Conservation (phyloP, 345 rosid genomes). For the Acer campestre region DNA sequence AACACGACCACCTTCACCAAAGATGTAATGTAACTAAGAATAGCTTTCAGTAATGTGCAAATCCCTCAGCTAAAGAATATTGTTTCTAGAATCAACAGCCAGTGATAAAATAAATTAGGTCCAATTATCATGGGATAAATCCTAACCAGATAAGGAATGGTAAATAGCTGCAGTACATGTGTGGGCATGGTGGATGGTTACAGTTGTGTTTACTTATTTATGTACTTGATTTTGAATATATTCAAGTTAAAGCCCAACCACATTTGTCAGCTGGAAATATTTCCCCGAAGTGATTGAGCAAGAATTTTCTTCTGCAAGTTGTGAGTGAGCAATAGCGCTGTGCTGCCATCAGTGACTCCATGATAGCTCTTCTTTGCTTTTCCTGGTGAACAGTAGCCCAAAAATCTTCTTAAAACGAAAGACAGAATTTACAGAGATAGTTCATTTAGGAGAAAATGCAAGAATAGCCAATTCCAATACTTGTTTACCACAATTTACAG, state of each 20-base stretch:
- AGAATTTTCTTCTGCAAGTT: conserved; percentile 53
- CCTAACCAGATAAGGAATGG: not conserved
- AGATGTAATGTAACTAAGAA: not conserved
- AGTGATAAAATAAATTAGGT: not conserved
- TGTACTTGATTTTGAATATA: not conserved
- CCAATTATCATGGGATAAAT: not conserved
- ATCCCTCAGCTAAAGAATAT: not conserved
- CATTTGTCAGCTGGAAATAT: conserved; percentile 36
- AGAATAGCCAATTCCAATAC: not conserved
- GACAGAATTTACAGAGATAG: not conserved
- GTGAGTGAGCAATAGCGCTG: conserved; percentile 38
- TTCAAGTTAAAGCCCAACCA: conserved; percentile 31
- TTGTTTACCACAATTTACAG: conserved; percentile 4
- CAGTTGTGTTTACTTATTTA: not conserved
- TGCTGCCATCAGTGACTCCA: conserved; percentile 44
- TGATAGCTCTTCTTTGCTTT: conserved; percentile 40
- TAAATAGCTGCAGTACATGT: not conserved
- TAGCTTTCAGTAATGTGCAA: not conserved
- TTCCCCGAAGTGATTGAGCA: conserved; percentile 52
- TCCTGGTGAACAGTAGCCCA: conserved; percentile 30
- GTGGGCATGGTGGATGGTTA: not conserved
- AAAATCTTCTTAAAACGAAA: not conserved
- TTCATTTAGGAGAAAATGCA: conserved; percentile 13
- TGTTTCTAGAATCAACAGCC: not conserved
- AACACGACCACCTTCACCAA: not conserved